Evolutionary conservation across 257 asterid species (phyloP).

Genomic region (Nicotiana tomentosiformis): DNA sequence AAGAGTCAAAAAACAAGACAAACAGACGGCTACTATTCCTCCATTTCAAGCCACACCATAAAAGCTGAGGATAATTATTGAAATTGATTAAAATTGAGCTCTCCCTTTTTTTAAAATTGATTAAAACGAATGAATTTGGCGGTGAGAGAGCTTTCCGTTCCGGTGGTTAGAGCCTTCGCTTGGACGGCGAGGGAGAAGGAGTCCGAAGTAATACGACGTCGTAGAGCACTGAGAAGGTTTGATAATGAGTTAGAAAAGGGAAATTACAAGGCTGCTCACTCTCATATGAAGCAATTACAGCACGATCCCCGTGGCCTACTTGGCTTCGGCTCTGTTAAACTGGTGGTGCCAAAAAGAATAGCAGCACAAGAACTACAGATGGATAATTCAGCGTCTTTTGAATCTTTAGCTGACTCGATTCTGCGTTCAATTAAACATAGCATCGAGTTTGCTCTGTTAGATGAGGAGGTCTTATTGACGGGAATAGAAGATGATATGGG

Average conservation of each 20-base stretch:
- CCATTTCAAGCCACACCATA: too few species aligned
- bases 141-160: background rate
- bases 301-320: slow-evolving; percentile 13
- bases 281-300: slow-evolving; percentile 47
- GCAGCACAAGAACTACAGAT: slow-evolving; percentile 9
- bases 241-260: slow-evolving; percentile 51
- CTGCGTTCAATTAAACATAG: slow-evolving; percentile 34
- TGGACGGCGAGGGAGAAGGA: background rate
- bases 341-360: slow-evolving; percentile 41
- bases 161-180: background rate
- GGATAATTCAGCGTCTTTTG: background rate
- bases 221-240: slow-evolving; percentile 41
- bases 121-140: slow-evolving; percentile 11
- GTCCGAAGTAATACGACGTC: slow-evolving; percentile 33
- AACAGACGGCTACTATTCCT: too few species aligned
- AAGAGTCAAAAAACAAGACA: too few species aligned
- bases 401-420: slow-evolving; percentile 34
- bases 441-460: slow-evolving; percentile 36
- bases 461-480: slow-evolving; percentile 19
- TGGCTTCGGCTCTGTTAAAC: slow-evolving; percentile 49
- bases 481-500: slow-evolving; percentile 18
- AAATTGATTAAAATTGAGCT: too few species aligned
- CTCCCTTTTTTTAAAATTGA: too few species aligned
- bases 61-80: too few species aligned
- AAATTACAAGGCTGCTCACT: slow-evolving; percentile 51